A percentile compares a stretch with the other conserved stretches of the same genome.
Evolutionary conservation across 805 yeast species (phyloP).

Genomic region (Suhomyces xylopsoci): DNA sequence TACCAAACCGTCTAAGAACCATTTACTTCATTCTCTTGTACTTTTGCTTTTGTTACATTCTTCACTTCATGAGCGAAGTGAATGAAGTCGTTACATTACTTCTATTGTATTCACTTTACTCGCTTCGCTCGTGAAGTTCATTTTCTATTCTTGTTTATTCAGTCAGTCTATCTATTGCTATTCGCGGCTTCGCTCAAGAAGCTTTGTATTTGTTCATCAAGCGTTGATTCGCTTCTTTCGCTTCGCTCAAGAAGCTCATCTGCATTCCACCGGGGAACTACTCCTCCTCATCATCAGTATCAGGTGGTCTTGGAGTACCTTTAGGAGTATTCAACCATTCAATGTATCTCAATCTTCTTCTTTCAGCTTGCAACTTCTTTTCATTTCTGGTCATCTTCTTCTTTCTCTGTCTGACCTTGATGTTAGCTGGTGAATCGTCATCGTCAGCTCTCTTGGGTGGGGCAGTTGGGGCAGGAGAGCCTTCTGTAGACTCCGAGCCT

Average conservation of each 20-base stretch:
- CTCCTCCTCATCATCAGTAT: conserved; percentile 85
- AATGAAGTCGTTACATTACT: too few relatives aligned
- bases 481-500: conserved; percentile 49
- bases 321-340: conserved; percentile 96
- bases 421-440: conserved; percentile 92
- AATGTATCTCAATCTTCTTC: conserved; percentile 90
- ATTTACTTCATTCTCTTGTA: too few relatives aligned
- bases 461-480: conserved; percentile 42
- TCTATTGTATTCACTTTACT: too few relatives aligned
- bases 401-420: conserved; percentile 88
- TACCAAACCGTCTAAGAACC: too few relatives aligned
- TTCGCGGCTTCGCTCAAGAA: too few relatives aligned
- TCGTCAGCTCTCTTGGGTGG: conserved; percentile 51
- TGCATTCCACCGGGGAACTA: neutral
- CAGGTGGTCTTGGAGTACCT: conserved; percentile 94
- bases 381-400: conserved; percentile 98
- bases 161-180: too few relatives aligned
- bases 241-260: neutral
- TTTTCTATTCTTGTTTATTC: too few relatives aligned
- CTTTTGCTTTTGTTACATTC: too few relatives aligned
- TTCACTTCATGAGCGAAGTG: too few relatives aligned
- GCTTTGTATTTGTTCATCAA: too few relatives aligned
- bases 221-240: too few relatives aligned
- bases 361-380: conserved; percentile 83
- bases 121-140: too few relatives aligned